Conservation (phyloP, 371 early-diverging fungal genomes). For the Lichtheimia hyalospora region DNA sequence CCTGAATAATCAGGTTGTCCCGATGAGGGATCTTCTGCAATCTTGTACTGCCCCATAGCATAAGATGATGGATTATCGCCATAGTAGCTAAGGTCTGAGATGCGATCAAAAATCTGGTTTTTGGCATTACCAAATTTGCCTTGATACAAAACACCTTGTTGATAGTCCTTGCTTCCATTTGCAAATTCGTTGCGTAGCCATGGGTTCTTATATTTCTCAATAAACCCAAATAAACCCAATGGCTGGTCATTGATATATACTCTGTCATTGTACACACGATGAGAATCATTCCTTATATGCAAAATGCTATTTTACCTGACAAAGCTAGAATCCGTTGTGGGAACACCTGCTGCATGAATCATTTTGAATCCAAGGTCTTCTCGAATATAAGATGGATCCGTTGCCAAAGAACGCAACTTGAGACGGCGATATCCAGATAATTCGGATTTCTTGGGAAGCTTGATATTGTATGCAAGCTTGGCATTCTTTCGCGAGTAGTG, state of each 20-base stretch:
- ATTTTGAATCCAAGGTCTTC: conserved; percentile 1
- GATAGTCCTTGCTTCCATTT: neutral
- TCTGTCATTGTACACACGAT: conserved; percentile 6
- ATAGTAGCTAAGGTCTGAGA: neutral
- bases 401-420: neutral
- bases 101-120: neutral
- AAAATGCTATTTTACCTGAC: neutral
- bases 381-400: neutral
- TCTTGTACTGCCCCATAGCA: neutral
- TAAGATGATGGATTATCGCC: neutral
- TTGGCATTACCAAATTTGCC: conserved; percentile 14
- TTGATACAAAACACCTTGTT: conserved; percentile 24
- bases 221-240: conserved; percentile 37
- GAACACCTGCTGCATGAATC: neutral
- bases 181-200: conserved; percentile 24
- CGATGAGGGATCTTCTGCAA: neutral
- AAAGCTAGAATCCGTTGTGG: neutral
- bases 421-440: neutral
- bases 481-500: neutral
- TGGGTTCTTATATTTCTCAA: conserved; percentile 36
- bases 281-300: neutral
- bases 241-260: conserved; percentile 42
- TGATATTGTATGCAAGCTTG: neutral
- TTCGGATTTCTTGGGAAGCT: neutral
- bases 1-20: neutral